Conservation (phyloP, 1,139 yeast species). For the Meyerozyma smithsonii region DNA sequence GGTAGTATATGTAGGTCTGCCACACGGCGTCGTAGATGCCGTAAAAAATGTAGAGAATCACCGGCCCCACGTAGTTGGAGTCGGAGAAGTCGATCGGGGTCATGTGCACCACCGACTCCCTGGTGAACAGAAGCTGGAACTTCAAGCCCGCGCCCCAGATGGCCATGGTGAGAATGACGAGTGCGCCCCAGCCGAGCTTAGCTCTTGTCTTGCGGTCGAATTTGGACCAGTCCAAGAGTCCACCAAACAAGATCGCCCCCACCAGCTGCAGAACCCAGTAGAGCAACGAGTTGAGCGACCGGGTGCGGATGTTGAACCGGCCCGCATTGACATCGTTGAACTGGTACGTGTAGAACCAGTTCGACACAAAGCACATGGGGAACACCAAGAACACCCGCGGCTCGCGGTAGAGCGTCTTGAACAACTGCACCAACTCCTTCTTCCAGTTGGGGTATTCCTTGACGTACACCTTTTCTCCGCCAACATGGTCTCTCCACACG, state of each 20-base stretch:
- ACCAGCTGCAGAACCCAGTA: slow-evolving; percentile 16
- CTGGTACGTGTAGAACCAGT: slow-evolving; percentile 17
- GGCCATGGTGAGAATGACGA: slow-evolving; percentile 10
- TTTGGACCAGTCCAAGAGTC: slow-evolving; percentile 10
- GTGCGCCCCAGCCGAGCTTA: slow-evolving; percentile 10
- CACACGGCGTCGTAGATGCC: slow-evolving; percentile 14
- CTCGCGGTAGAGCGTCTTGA: slow-evolving; percentile 10
- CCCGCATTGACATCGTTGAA: slow-evolving; percentile 15
- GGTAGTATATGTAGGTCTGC: slow-evolving; percentile 15
- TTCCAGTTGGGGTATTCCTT: slow-evolving; percentile 12
- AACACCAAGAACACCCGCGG: slow-evolving; percentile 12
- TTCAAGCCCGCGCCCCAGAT: slow-evolving; percentile 16
- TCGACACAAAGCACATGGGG: slow-evolving; percentile 16
- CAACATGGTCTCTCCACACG: slow-evolving; percentile 10
- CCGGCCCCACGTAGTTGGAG: slow-evolving; percentile 13
- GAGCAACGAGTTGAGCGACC: slow-evolving; percentile 15
- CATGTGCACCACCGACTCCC: slow-evolving; percentile 3
- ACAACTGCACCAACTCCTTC: slow-evolving; percentile 12
- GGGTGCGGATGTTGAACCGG: slow-evolving; percentile 13
- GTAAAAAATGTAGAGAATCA: slow-evolving; percentile 15
- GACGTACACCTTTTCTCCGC: slow-evolving; percentile 13
- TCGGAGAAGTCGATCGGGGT: slow-evolving; percentile 11
- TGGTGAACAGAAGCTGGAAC: slow-evolving; percentile 13
- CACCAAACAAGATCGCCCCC: slow-evolving; percentile 13
- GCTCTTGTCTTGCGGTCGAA: slow-evolving; percentile 12